These are phyloP conservation scores for Monosporascus cannonballus DNA, from an alignment of 2,329 filamentous ascomycete species.

Conservation along the genomic window DNA sequence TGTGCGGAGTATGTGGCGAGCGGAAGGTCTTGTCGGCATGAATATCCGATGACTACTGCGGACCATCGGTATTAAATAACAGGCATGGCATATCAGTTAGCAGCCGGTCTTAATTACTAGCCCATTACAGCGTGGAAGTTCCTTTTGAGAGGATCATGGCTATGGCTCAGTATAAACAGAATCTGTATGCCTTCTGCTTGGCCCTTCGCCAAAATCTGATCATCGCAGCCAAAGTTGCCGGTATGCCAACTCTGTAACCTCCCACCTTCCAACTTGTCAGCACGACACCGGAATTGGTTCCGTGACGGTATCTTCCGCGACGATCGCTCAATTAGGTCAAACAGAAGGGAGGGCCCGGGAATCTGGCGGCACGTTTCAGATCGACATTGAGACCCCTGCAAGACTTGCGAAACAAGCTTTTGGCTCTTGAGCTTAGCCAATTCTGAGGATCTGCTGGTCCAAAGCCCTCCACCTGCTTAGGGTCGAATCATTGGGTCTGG, in stretches of 20 bases:
- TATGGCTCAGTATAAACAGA: too few relatives aligned
- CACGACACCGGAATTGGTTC: not conserved
- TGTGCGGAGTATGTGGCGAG: constrained; percentile 64
- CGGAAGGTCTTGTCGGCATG: constrained; percentile 21
- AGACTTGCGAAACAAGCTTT: not conserved
- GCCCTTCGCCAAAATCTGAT: not conserved
- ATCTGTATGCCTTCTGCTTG: too few relatives aligned
- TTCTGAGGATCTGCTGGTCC: too few relatives aligned
- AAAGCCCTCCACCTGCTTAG: too few relatives aligned
- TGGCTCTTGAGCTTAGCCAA: too few relatives aligned
- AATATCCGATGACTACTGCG: not conserved
- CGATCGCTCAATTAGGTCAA: not conserved
- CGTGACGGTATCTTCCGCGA: not conserved
- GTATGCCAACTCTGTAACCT: not conserved
- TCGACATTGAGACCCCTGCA: not conserved
- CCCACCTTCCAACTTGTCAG: not conserved
- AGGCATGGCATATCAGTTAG: too few relatives aligned
- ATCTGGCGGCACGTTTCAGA: not conserved
- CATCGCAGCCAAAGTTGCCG: not conserved
- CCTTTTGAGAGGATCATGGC: too few relatives aligned
- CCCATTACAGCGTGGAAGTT: too few relatives aligned
- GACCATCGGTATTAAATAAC: too few relatives aligned
- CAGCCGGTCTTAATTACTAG: too few relatives aligned
- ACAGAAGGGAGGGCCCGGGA: not conserved
- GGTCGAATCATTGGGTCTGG: not conserved